Percentiles rank a stretch among this genome's conserved stretches.
Evolutionary conservation across 192 early-diverging fungal genomes (phyloP).

Genomic region (Coemansia sp.): DNA sequence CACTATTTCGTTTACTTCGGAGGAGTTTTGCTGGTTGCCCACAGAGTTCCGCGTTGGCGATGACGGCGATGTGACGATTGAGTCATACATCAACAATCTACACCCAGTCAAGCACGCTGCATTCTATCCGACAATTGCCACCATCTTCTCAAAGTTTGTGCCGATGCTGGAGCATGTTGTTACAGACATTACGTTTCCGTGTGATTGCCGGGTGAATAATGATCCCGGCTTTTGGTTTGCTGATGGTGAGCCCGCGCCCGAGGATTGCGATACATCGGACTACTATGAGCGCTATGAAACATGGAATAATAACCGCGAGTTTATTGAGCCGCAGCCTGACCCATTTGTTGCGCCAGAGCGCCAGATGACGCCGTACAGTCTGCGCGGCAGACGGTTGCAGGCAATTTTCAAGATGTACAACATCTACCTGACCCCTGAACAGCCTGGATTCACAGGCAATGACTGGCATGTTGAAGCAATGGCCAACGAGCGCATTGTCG

Average conservation of each 20-base stretch:
- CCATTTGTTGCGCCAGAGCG: slow-evolving; percentile 35
- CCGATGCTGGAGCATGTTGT: slow-evolving; percentile 64
- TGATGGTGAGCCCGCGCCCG: slow-evolving; percentile 4
- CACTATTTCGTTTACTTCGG: background rate
- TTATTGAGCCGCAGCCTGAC: slow-evolving; percentile 39
- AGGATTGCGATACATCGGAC: slow-evolving; percentile 14
- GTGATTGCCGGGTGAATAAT: background rate
- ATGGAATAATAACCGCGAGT: slow-evolving; percentile 14
- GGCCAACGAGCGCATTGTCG: slow-evolving; percentile 67
- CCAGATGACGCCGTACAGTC: slow-evolving; percentile 16
- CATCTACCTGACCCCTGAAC: slow-evolving; percentile 65
- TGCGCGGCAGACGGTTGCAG: slow-evolving; percentile 52
- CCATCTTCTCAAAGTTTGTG: slow-evolving; percentile 56
- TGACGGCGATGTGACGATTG: slow-evolving; percentile 48
- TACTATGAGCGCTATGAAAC: slow-evolving; percentile 24
- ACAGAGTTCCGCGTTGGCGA: slow-evolving; percentile 57
- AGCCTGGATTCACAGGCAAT: slow-evolving; percentile 55
- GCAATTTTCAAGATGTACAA: slow-evolving; percentile 73
- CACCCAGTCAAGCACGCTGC: slow-evolving; percentile 53
- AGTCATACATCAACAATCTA: slow-evolving; percentile 77
- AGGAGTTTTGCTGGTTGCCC: slow-evolving; percentile 60
- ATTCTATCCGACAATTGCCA: slow-evolving; percentile 55
- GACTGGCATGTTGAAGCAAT: slow-evolving; percentile 68
- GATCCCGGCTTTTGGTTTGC: slow-evolving; percentile 26
- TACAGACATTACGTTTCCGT: slow-evolving; percentile 23